Percentiles rank a stretch among this genome's conserved stretches.
Evolutionary conservation across 495 filamentous ascomycete species (phyloP).

Genomic region (Penicillium samsonianum): DNA sequence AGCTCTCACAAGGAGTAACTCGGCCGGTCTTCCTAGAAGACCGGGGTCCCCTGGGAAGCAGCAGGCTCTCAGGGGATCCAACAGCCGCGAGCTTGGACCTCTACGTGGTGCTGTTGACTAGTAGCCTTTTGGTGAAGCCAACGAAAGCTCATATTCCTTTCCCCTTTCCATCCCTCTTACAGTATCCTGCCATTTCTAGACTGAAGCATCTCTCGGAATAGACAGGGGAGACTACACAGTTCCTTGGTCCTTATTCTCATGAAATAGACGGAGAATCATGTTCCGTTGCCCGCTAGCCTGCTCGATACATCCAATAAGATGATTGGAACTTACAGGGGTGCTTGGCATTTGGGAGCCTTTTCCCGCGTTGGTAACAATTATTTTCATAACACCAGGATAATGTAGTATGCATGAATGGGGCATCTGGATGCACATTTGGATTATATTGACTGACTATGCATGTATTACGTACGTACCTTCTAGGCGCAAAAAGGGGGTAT

Average conservation of each 20-base stretch:
- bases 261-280: neutral
- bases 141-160: too few species aligned
- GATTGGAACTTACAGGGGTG: neutral
- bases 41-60: too few species aligned
- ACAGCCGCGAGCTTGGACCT: too few species aligned
- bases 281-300: neutral
- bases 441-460: neutral
- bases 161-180: too few species aligned
- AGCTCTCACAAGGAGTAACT: too few species aligned
- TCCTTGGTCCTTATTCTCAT: neutral
- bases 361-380: neutral
- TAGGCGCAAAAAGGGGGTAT: neutral
- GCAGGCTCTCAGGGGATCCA: too few species aligned
- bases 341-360: neutral
- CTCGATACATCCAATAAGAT: neutral
- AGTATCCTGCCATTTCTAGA: too few species aligned
- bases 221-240: too few species aligned
- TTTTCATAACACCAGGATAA: neutral
- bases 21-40: too few species aligned
- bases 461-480: neutral
- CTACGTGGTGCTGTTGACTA: too few species aligned
- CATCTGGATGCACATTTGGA: neutral
- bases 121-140: too few species aligned
- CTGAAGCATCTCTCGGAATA: too few species aligned
- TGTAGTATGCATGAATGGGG: neutral